A percentile compares a stretch with the other conserved stretches of the same genome.
Conservation (phyloP, 768 basidiomycete genomes). For the Russula foetens region DNA sequence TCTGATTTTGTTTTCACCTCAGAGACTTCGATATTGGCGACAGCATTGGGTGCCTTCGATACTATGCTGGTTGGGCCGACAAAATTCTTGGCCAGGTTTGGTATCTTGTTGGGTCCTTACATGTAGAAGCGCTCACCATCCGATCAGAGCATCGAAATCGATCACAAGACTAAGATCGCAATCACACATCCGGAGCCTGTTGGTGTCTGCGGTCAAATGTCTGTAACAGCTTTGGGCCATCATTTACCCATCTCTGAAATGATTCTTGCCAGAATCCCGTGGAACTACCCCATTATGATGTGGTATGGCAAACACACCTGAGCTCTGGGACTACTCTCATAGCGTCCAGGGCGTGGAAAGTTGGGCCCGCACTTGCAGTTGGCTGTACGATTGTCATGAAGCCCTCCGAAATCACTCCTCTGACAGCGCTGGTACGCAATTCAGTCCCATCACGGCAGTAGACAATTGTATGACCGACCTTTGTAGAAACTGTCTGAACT, state of each 20-base stretch:
- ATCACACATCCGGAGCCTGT: slow-evolving; percentile 87
- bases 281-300: slow-evolving; percentile 91
- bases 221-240: slow-evolving; percentile 18
- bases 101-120: slow-evolving; percentile 17
- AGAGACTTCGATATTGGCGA: slow-evolving; percentile 82
- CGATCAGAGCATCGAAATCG: slow-evolving; percentile 64
- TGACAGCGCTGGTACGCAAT: slow-evolving; percentile 64
- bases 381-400: slow-evolving; percentile 96
- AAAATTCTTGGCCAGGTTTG: slow-evolving; percentile 81
- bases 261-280: slow-evolving; percentile 55
- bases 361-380: slow-evolving; percentile 84
- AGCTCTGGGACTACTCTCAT: neutral
- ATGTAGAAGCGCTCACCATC: neutral
- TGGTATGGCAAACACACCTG: slow-evolving; percentile 37
- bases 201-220: slow-evolving; percentile 95
- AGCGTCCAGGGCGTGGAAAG: slow-evolving; percentile 70
- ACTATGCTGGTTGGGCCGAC: slow-evolving; percentile 96
- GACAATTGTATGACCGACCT: slow-evolving; percentile 8
- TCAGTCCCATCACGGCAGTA: neutral
- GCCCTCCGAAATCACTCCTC: slow-evolving; percentile 79
- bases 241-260: slow-evolving; percentile 6
- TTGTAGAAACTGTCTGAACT: slow-evolving; percentile 73
- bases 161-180: slow-evolving; percentile 72
- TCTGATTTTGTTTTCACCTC: neutral
- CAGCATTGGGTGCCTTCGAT: slow-evolving; percentile 68